Evolutionary conservation across 2,329 filamentous ascomycete species (phyloP).

Genomic region (Talaromyces funiculosus): DNA sequence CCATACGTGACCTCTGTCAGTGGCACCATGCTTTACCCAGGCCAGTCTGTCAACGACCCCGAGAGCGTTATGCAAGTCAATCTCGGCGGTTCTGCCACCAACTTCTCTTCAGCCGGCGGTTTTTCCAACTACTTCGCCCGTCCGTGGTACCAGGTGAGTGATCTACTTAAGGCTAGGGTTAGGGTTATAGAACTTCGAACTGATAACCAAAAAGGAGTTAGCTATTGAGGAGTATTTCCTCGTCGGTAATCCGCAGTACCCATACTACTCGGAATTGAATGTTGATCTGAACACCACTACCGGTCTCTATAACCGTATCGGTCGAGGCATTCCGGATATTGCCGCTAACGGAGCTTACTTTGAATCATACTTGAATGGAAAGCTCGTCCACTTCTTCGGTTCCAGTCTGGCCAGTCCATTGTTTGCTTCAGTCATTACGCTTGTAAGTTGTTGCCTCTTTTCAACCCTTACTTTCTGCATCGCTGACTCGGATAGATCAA

Average conservation of each 20-base stretch:
- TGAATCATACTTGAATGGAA: constrained; percentile 18
- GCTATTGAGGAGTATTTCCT: constrained; percentile 41
- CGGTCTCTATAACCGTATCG: constrained; percentile 41
- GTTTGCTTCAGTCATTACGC: constrained; percentile 26
- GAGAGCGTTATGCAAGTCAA: constrained; percentile 30
- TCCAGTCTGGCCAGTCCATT: constrained; percentile 26
- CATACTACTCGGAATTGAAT: constrained; percentile 29
- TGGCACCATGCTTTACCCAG: constrained; percentile 27
- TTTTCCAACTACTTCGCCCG: constrained; percentile 45
- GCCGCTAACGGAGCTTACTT: constrained; percentile 39
- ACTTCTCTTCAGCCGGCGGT: constrained; percentile 41
- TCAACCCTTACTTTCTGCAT: background rate
- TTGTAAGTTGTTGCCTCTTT: constrained; percentile 19
- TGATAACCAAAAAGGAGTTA: too few species aligned
- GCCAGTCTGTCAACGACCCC: constrained; percentile 22
- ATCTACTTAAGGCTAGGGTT: too few species aligned
- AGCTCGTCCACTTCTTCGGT: constrained; percentile 22
- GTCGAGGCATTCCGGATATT: constrained; percentile 48
- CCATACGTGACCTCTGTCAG: constrained; percentile 50
- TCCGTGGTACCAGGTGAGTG: constrained; percentile 38
- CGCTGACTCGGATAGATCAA: constrained; percentile 46
- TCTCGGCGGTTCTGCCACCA: constrained; percentile 21
- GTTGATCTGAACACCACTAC: constrained; percentile 31
- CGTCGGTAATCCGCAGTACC: constrained; percentile 24
- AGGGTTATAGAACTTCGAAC: too few species aligned